Conservation (phyloP, 805 yeast genomes). For the Brettanomyces custersianus region DNA sequence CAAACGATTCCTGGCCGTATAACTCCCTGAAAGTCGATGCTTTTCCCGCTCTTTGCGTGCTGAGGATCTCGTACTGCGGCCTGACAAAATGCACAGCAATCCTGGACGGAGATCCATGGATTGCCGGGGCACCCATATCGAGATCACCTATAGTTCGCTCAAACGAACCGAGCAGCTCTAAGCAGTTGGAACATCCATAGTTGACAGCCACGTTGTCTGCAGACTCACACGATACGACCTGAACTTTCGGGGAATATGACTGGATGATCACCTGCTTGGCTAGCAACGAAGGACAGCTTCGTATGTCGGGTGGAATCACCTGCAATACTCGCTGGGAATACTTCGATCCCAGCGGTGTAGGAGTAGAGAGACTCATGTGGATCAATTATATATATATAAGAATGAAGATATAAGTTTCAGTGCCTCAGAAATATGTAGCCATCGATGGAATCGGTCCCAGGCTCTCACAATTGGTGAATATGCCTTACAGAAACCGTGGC, state of each 20-base stretch:
- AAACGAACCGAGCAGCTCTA: slow-evolving; percentile 20
- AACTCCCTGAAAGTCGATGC: too few relatives aligned
- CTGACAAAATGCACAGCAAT: slow-evolving; percentile 20
- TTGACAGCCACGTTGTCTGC: slow-evolving; percentile 16
- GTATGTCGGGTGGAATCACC: slow-evolving; percentile 13
- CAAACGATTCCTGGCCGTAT: too few relatives aligned
- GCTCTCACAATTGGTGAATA: too few relatives aligned
- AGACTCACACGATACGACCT: slow-evolving; percentile 19
- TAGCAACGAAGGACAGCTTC: slow-evolving; percentile 21
- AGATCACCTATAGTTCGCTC: slow-evolving; percentile 17
- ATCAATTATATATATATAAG: too few relatives aligned
- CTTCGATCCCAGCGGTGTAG: slow-evolving; percentile 11
- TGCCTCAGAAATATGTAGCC: too few relatives aligned
- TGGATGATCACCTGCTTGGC: slow-evolving; percentile 21
- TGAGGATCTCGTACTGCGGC: slow-evolving; percentile 17
- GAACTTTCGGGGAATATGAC: slow-evolving; percentile 24
- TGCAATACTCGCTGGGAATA: slow-evolving; percentile 11
- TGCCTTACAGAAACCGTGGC: too few relatives aligned
- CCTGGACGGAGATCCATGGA: slow-evolving; percentile 9
- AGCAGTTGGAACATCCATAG: slow-evolving; percentile 13
- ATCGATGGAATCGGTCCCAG: too few relatives aligned
- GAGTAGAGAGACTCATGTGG: too few relatives aligned
- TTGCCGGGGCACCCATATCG: slow-evolving; percentile 11
- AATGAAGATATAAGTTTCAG: too few relatives aligned
- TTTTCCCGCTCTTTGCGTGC: slow-evolving; percentile 14